These are phyloP conservation scores for Aphanomyces invadans DNA, from an alignment of 352 stramenopile species.

Conservation along the genomic window DNA sequence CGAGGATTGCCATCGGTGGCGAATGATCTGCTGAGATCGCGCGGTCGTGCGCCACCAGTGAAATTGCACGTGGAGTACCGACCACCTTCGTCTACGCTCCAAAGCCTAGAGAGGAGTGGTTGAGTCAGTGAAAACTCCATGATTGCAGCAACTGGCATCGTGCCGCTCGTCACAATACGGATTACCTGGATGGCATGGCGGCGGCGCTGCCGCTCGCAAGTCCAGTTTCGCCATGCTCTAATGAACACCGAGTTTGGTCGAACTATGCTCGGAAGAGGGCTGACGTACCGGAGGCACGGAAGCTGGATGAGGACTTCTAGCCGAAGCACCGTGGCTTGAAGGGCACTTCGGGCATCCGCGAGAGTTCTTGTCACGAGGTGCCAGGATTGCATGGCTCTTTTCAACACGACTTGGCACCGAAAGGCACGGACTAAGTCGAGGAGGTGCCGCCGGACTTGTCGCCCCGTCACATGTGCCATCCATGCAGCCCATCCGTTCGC, in stretches of 20 bases:
- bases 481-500: not conserved
- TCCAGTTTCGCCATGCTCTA: not conserved
- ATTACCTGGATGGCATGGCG: not conserved
- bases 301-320: conserved; percentile 8
- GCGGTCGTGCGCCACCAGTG: not conserved
- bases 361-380: not conserved
- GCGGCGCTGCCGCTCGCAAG: not conserved
- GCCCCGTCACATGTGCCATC: not conserved
- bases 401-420: not conserved
- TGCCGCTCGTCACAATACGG: too few relatives aligned
- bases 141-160: too few relatives aligned
- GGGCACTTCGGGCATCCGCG: not conserved
- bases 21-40: not conserved
- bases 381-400: not conserved
- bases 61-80: not conserved
- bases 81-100: not conserved
- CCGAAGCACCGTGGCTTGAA: not conserved
- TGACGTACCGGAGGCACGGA: not conserved
- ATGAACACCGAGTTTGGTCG: too few relatives aligned
- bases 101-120: not conserved
- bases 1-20: not conserved
- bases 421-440: not conserved
- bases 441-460: not conserved
- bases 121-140: not conserved
- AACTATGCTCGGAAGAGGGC: too few relatives aligned